Percentiles rank a stretch among this genome's conserved stretches.
phyloP scores from a whole-genome alignment of 306 rosid species.

The Vigna angularis region DNA sequence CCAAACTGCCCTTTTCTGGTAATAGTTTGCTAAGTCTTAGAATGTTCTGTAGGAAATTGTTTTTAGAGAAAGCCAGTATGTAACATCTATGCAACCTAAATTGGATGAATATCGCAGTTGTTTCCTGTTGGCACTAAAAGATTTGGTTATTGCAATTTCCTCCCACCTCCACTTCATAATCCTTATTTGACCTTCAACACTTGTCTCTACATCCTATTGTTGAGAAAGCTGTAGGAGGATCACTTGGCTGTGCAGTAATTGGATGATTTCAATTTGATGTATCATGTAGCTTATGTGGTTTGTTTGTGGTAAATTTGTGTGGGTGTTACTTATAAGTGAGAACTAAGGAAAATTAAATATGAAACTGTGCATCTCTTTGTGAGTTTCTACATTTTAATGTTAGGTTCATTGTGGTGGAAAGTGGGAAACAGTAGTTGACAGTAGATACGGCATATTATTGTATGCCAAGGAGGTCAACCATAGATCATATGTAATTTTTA shows the following conservation, averaged over 20 bases:
- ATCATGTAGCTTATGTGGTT: constrained; percentile 20
- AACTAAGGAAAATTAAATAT: constrained; percentile 14
- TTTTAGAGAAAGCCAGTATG: constrained; percentile 27
- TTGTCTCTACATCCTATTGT: constrained; percentile 10
- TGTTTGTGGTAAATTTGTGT: constrained; percentile 32
- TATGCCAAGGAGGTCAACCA: not conserved
- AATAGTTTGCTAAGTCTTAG: constrained; percentile 21
- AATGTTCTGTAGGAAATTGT: not conserved
- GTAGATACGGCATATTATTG: not conserved
- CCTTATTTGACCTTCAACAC: not conserved
- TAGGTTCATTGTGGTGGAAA: constrained; percentile 4
- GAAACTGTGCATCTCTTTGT: constrained; percentile 7
- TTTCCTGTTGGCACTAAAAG: constrained; percentile 14
- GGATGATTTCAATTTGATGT: constrained; percentile 27
- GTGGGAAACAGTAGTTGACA: constrained; percentile 15
- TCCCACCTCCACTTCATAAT: constrained; percentile 6
- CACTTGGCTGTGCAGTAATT: constrained; percentile 27
- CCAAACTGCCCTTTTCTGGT: constrained; percentile 21
- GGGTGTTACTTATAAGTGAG: constrained; percentile 4
- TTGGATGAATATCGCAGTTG: not conserved
- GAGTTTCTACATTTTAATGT: constrained; percentile 19
- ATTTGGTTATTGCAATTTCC: not conserved
- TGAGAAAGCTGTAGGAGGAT: constrained; percentile 25
- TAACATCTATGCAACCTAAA: not conserved
- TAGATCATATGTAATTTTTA: not conserved